These are phyloP conservation scores for Debaryomyces tyrocola DNA, from an alignment of 805 yeast genomes.

Conservation along the genomic window DNA sequence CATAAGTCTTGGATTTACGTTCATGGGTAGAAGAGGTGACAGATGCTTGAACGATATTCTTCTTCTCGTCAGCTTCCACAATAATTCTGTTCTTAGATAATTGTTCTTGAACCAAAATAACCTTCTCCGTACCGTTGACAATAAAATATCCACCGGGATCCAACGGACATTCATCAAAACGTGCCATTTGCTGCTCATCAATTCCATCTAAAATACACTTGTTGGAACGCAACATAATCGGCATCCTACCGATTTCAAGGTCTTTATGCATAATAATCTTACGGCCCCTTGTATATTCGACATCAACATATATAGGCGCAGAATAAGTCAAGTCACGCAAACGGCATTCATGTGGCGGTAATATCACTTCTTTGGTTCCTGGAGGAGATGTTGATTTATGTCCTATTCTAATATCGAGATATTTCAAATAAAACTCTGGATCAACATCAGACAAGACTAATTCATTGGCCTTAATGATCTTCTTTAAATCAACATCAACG, in stretches of 20 bases:
- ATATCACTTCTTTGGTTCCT: conserved; percentile 56
- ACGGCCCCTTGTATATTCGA: conserved; percentile 93
- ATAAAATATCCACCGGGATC: conserved; percentile 99
- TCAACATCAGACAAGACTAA: conserved; percentile 89
- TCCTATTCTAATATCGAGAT: conserved; percentile 91
- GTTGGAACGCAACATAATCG: conserved; percentile 94
- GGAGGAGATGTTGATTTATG: conserved; percentile 58
- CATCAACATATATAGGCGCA: conserved; percentile 95
- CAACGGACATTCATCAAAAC: conserved; percentile 87
- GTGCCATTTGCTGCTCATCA: conserved; percentile 82
- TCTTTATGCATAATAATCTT: conserved; percentile 88
- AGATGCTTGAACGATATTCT: conserved; percentile 92
- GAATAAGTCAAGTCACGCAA: conserved; percentile 90
- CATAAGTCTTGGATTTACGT: conserved; percentile 95
- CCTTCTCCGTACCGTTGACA: conserved; percentile 97
- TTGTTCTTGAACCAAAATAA: conserved; percentile 95
- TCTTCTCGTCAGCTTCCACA: conserved; percentile 96
- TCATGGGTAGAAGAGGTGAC: conserved; percentile 98
- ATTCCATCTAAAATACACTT: conserved; percentile 85
- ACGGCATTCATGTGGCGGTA: conserved; percentile 94
- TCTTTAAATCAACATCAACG: conserved; percentile 89
- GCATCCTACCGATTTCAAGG: conserved; percentile 96
- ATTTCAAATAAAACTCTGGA: conserved; percentile 92
- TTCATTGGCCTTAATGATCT: conserved; percentile 90
- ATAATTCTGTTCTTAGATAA: conserved; percentile 94